Evolutionary conservation across 352 stramenopile species (phyloP).

Genomic region (Phytophthora syringae): DNA sequence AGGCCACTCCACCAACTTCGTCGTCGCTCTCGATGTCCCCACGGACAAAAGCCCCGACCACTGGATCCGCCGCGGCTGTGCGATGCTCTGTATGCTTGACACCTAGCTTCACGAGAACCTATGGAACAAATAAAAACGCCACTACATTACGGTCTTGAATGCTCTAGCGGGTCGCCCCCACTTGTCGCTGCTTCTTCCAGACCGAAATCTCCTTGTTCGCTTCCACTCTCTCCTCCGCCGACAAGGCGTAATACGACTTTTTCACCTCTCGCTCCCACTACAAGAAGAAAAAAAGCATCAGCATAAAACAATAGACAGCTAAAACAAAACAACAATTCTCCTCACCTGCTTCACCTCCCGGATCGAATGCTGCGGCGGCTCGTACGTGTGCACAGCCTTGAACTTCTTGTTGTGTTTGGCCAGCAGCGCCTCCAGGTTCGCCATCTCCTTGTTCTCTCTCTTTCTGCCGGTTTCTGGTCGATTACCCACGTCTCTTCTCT

Average conservation of each 20-base stretch:
- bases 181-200: conserved; percentile 42
- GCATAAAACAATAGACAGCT: not conserved
- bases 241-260: conserved; percentile 77
- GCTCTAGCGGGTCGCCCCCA: conserved; percentile 19
- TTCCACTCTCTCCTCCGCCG: conserved; percentile 54
- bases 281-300: conserved; percentile 1
- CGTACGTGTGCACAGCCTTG: conserved; percentile 73
- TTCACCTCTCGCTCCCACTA: conserved; percentile 78
- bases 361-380: conserved; percentile 80
- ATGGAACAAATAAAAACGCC: conserved; percentile 7
- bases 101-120: conserved; percentile 60
- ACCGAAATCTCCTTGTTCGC: conserved; percentile 76
- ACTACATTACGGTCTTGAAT: not conserved
- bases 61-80: conserved; percentile 94
- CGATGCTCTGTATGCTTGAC: conserved; percentile 95
- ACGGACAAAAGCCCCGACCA: conserved; percentile 86
- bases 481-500: conserved; percentile 25
- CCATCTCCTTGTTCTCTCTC: conserved; percentile 42
- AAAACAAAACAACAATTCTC: conserved; percentile 3
- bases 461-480: conserved; percentile 9
- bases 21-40: conserved; percentile 87
- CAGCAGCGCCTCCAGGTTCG: conserved; percentile 64
- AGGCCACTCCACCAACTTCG: conserved; percentile 95
- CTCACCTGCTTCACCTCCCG: conserved; percentile 74
- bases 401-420: conserved; percentile 85